Evolutionary conservation across 129 eudicot species (phyloP).

Genomic region (Lonicera japonica): DNA sequence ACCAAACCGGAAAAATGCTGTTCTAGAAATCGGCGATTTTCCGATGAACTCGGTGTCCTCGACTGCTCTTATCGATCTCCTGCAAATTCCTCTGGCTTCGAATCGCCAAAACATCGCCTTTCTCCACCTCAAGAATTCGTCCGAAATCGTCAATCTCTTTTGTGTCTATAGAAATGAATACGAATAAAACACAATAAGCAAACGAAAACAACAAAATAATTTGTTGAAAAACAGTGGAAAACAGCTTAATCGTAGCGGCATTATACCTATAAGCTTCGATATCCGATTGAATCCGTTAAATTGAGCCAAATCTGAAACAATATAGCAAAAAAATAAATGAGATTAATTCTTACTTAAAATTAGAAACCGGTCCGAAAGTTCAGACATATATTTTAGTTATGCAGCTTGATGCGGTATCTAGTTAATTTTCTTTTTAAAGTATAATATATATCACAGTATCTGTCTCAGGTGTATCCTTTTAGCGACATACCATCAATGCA

Average conservation of each 20-base stretch:
- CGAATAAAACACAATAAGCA: neutral
- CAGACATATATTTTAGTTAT: no score
- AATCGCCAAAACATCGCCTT: slow-evolving; percentile 28
- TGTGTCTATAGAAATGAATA: slow-evolving; percentile 11
- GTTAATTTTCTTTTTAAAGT: no score
- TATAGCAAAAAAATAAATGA: no score
- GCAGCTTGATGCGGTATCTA: no score
- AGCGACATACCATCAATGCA: no score
- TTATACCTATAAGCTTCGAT: slow-evolving; percentile 25
- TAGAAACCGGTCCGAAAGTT: no score
- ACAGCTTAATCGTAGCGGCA: no score
- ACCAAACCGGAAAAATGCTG: neutral
- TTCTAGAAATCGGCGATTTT: slow-evolving; percentile 37
- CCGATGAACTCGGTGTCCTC: slow-evolving; percentile 22
- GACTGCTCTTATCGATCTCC: slow-evolving; percentile 10
- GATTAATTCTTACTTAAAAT: no score
- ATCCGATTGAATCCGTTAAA: slow-evolving; percentile 24
- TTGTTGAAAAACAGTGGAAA: no score
- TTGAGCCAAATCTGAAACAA: neutral
- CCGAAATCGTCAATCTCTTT: slow-evolving; percentile 19
- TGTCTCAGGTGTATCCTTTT: no score
- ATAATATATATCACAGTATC: no score
- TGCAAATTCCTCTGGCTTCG: slow-evolving; percentile 40
- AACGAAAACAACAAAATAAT: neutral
- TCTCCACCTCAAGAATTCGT: slow-evolving; percentile 15